These are phyloP conservation scores for Bremia lactucae DNA, from an alignment of 352 stramenopile species.

Conservation along the genomic window DNA sequence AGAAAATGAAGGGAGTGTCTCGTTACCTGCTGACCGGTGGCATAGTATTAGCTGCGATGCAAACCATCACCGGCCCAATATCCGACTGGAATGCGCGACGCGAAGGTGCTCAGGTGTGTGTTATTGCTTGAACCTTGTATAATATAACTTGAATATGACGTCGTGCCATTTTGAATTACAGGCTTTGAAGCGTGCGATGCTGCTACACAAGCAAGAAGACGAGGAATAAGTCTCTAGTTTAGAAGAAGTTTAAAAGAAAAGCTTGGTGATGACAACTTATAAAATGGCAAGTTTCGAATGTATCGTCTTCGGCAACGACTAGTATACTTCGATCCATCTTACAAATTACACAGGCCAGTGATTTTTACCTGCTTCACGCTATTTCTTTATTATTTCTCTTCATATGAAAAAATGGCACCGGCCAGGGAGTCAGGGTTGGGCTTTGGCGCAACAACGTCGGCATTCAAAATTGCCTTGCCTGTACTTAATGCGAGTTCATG, in stretches of 20 bases:
- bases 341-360: no score
- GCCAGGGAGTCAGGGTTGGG: constrained; percentile 48
- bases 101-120: constrained; percentile 45
- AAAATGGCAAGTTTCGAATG: no score
- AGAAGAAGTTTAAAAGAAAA: background rate
- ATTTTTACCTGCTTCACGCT: background rate
- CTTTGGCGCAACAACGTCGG: constrained; percentile 39
- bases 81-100: constrained; percentile 71
- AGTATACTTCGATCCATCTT: no score
- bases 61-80: constrained; percentile 52
- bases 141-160: background rate
- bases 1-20: constrained; percentile 61
- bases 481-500: constrained; percentile 31
- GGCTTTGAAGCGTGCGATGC: constrained; percentile 54
- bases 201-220: constrained; percentile 34
- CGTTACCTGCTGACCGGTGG: constrained; percentile 63
- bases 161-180: constrained; percentile 12
- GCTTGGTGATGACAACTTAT: background rate
- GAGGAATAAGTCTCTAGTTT: constrained; percentile 33
- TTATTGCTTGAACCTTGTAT: background rate
- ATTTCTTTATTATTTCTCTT: constrained; percentile 7
- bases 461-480: constrained; percentile 25
- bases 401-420: constrained; percentile 35
- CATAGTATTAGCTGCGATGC: constrained; percentile 53
- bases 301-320: no score